Evolutionary conservation across 2,329 filamentous ascomycete species (phyloP), one percentile per base, ranked within the genome.

Genomic region (Hortaea sp.): DNA sequence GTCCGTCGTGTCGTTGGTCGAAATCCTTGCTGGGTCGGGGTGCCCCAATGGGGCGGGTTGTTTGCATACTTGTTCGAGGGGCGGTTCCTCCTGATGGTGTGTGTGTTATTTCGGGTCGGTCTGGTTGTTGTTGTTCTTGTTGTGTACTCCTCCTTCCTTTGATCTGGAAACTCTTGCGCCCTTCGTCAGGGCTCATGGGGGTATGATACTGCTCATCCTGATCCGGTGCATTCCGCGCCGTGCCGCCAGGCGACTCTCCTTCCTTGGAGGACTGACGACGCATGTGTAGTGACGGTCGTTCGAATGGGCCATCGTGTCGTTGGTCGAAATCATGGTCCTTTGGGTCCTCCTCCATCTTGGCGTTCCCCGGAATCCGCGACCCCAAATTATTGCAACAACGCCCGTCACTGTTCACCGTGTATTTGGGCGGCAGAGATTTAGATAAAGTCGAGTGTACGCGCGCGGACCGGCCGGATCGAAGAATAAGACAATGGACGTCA

Each of bases 291-390:
- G 7, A 43, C 42, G 44, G 49, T 45, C 47, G 49, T 27, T 61
- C 56, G 47, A 58, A 55, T 2, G 61, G 59, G 6, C 60, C 60
- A 46, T 63, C 58, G 42, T 60, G 56, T 7, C 61, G 56, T 45
- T 61, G 59, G 48, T 63, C 59, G 51, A 63, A 63, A 53, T 63
- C 57, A 50, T 63, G 59, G 11, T 56, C 31, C n/a, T 53, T 47
- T 9, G 53, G 49, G 28, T 54, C 52, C 42, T 57, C 55, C 39
- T 53, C 48, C 51, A 58, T 55, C 13, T 10, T 27, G 37, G 32
- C n/a, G 32, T 35, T 20, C 20, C 20, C 20, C 20, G 20, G 20
- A 20, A 20, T 20, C 2, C 4, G 20, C 20, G 20, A 20, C 20
- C 20, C 2, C 2, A 4, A 20, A 20, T 20, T 20, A 4, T 20